A percentile compares a stretch with the other conserved stretches of the same genome.
phyloP scores from a whole-genome alignment of 208 protist genomes.

The Wallacemonas sp. region DNA sequence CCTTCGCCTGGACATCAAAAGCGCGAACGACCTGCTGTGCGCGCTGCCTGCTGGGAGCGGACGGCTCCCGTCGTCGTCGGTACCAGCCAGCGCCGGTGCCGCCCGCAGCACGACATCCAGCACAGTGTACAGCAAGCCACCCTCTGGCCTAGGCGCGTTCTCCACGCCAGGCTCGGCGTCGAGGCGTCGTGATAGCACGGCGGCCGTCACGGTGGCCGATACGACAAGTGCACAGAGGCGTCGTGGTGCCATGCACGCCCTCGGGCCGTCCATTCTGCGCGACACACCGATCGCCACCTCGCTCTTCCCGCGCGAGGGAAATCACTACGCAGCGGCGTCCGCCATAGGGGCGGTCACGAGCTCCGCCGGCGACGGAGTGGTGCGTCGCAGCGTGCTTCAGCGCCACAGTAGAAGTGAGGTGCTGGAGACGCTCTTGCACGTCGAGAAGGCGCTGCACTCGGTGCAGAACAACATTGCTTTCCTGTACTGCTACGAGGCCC shows the following conservation, averaged over 20 bases:
- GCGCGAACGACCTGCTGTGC: background rate
- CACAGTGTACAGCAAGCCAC: too few species aligned
- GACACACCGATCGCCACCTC: slow-evolving; percentile 8
- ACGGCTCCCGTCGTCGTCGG: too few species aligned
- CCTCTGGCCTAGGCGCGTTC: too few species aligned
- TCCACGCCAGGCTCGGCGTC: too few species aligned
- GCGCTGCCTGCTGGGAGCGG: too few species aligned
- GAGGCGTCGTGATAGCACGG: too few species aligned
- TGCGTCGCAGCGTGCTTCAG: background rate
- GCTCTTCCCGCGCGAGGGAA: background rate
- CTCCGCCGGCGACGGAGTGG: background rate
- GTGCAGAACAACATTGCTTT: slow-evolving; percentile 47
- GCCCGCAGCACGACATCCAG: too few species aligned
- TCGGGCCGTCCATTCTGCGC: background rate
- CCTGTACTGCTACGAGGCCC: slow-evolving; percentile 37
- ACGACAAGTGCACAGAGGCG: background rate
- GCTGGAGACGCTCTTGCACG: background rate
- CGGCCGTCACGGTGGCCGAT: too few species aligned
- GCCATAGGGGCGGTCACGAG: background rate
- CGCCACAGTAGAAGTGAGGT: background rate
- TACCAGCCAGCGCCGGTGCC: too few species aligned
- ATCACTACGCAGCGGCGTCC: background rate
- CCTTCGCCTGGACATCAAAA: background rate
- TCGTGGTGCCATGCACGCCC: background rate
- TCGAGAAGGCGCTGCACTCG: slow-evolving; percentile 31